Percentiles rank a stretch among this genome's conserved stretches.
These are phyloP conservation scores for Tothia fuscella DNA, from an alignment of 2,329 filamentous ascomycete genomes.

Conservation along the genomic window DNA sequence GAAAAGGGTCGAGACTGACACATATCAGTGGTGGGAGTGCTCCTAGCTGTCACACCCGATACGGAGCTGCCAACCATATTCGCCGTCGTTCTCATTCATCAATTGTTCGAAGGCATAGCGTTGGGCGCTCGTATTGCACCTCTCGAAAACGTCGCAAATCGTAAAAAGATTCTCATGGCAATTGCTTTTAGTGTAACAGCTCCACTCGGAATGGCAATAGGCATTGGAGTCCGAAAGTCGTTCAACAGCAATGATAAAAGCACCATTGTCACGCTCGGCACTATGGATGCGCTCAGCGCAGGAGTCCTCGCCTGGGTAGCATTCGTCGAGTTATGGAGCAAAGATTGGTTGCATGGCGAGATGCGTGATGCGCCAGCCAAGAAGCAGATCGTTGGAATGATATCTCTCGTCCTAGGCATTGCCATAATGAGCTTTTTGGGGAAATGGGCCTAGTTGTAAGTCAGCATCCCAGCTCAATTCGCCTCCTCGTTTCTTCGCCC, in stretches of 20 bases:
- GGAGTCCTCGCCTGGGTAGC: conserved; percentile 72
- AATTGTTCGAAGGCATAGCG: conserved; percentile 66
- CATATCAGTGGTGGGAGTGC: conserved; percentile 53
- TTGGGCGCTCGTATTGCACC: conserved; percentile 59
- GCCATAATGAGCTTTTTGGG: conserved; percentile 60
- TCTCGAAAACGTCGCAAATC: conserved; percentile 24
- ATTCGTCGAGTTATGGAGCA: conserved; percentile 66
- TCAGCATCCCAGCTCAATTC: too few relatives aligned
- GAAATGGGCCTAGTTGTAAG: conserved; percentile 67
- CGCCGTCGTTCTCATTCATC: conserved; percentile 62
- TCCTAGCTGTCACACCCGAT: conserved; percentile 42
- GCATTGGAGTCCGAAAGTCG: conserved; percentile 54
- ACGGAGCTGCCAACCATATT: conserved; percentile 40
- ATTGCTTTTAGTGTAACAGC: conserved; percentile 57
- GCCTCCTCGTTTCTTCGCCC: too few relatives aligned
- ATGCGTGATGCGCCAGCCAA: conserved; percentile 39
- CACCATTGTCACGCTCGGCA: conserved; percentile 60
- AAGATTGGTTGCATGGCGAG: conserved; percentile 51
- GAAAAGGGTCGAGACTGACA: too few relatives aligned
- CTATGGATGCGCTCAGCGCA: conserved; percentile 59
- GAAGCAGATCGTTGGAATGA: conserved; percentile 38
- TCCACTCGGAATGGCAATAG: conserved; percentile 69
- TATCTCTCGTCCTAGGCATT: conserved; percentile 49
- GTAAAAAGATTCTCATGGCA: conserved; percentile 49
- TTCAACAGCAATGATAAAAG: conserved; percentile 63